phyloP scores from a whole-genome alignment of 495 filamentous ascomycete species.

The Lasiosphaeria hispida region DNA sequence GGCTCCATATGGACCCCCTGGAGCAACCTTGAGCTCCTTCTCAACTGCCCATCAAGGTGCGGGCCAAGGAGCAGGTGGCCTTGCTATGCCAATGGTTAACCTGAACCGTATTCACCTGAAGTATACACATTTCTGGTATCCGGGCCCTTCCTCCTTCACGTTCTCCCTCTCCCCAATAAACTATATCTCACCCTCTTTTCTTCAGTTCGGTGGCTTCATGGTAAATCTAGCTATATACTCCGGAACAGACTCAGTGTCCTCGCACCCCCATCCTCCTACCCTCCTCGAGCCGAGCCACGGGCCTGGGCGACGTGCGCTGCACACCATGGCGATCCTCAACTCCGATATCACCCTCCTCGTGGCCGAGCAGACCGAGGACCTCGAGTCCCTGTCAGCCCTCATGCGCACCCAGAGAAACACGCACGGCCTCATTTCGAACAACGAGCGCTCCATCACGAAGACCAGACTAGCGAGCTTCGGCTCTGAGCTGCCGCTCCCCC shows the following conservation, averaged over 20 bases:
- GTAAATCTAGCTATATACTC: neutral
- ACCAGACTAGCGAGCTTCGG: neutral
- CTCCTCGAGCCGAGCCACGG: neutral
- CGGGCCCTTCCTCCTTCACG: neutral
- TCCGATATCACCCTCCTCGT: constrained; percentile 29
- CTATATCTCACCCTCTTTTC: neutral
- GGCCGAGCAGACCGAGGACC: constrained; percentile 24
- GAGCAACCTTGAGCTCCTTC: neutral
- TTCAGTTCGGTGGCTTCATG: neutral
- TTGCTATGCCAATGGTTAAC: neutral
- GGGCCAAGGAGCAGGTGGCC: too few species aligned
- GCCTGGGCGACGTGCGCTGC: neutral
- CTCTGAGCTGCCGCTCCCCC: constrained; percentile 2
- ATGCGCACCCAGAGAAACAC: constrained; percentile 20
- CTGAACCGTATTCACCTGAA: neutral
- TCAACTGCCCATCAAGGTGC: neutral
- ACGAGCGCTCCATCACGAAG: constrained; percentile 27
- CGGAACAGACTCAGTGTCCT: neutral
- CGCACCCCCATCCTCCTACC: neutral
- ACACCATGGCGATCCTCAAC: constrained; percentile 2
- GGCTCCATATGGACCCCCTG: too few species aligned
- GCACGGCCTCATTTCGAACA: constrained; percentile 7
- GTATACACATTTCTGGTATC: neutral
- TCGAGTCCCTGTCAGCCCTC: constrained; percentile 18
- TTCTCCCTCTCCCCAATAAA: neutral